phyloP scores from a whole-genome alignment of 495 filamentous ascomycete species.

The Penicillium angulare region DNA sequence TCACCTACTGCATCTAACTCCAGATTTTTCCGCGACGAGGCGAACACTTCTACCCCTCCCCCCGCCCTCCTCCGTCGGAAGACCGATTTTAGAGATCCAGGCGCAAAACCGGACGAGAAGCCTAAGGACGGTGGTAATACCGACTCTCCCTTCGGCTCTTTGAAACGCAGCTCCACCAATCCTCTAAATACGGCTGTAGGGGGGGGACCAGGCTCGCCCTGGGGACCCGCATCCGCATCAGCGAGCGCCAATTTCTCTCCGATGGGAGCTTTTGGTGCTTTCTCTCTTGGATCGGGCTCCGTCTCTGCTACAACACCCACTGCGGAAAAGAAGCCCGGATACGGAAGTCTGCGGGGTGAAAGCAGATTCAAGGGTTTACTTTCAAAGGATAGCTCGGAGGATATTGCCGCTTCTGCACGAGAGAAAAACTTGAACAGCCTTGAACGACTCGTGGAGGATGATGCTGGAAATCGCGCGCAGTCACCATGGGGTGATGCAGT shows the following conservation, averaged over 20 bases:
- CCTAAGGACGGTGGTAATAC: constrained; percentile 49
- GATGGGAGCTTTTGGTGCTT: constrained; percentile 87
- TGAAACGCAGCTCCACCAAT: constrained; percentile 72
- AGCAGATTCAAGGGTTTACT: constrained; percentile 84
- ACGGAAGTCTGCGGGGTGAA: constrained; percentile 67
- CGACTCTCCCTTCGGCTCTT: constrained; percentile 55
- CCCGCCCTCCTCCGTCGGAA: constrained; percentile 71
- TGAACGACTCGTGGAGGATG: constrained; percentile 53
- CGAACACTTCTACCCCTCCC: constrained; percentile 58
- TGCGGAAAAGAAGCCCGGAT: constrained; percentile 66
- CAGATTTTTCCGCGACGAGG: constrained; percentile 59
- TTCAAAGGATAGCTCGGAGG: constrained; percentile 73
- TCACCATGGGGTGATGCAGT: constrained; percentile 55
- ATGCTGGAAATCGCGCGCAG: constrained; percentile 40
- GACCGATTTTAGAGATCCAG: constrained; percentile 63
- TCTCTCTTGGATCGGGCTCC: constrained; percentile 56
- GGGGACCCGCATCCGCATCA: constrained; percentile 52
- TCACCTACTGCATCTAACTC: constrained; percentile 49
- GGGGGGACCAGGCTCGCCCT: constrained; percentile 66
- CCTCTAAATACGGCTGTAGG: constrained; percentile 51
- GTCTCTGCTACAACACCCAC: constrained; percentile 40
- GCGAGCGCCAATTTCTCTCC: constrained; percentile 60
- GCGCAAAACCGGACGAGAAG: constrained; percentile 34
- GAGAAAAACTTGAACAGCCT: constrained; percentile 55
- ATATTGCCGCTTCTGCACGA: constrained; percentile 47